A percentile compares a stretch with the other conserved stretches of the same genome.
Evolutionary conservation across 202 grass and related monocot species (phyloP).

Genomic region (Cymbopogon flexuosus): DNA sequence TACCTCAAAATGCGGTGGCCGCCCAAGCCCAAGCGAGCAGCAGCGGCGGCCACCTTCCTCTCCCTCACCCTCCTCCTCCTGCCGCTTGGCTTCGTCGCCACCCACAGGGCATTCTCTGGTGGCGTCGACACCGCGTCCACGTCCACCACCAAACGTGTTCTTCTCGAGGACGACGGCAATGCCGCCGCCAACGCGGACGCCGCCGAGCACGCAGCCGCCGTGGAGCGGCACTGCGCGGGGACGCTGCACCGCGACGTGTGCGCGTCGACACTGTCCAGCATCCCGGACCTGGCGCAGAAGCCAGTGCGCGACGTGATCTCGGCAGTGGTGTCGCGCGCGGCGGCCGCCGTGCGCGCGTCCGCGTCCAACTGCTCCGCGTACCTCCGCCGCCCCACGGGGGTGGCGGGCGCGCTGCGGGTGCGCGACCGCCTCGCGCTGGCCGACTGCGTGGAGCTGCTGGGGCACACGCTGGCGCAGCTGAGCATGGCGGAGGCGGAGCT

Average conservation of each 20-base stretch:
- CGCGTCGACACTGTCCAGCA: constrained; percentile 40
- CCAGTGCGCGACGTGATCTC: constrained; percentile 47
- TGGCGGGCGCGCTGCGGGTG: constrained; percentile 16
- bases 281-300: constrained; percentile 38
- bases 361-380: constrained; percentile 60
- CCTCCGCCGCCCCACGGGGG: constrained; percentile 2
- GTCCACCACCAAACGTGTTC: constrained; percentile 10
- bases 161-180: background rate
- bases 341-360: constrained; percentile 53
- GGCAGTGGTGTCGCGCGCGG: constrained; percentile 35
- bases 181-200: background rate
- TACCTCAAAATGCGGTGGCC: constrained; percentile 22
- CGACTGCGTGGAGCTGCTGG: constrained; percentile 78
- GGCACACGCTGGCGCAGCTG: constrained; percentile 54
- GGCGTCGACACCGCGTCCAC: background rate
- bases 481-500: constrained; percentile 45
- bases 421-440: constrained; percentile 55
- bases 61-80: constrained; percentile 4
- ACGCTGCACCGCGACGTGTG: constrained; percentile 68
- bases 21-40: constrained; percentile 16
- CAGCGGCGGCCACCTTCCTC: background rate
- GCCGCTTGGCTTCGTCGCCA: constrained; percentile 10
- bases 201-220: constrained; percentile 28
- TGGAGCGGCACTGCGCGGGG: constrained; percentile 56
- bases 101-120: constrained; percentile 14